Evolutionary conservation across 331 rosid genomes (phyloP).

Genomic region (Pyracantha coccinea): DNA sequence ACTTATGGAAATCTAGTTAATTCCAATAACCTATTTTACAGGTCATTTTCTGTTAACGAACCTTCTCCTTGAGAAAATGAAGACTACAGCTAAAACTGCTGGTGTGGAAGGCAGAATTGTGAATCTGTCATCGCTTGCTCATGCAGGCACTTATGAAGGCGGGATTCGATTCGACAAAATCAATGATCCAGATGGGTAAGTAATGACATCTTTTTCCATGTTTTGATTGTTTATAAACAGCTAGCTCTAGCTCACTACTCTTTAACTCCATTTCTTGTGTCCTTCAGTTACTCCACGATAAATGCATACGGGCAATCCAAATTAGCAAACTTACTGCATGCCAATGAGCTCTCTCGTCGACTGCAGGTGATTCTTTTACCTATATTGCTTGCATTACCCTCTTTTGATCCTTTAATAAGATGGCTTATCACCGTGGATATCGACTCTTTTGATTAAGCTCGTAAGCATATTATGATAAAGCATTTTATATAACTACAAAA

Average conservation of each 20-base stretch:
- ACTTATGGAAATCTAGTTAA: background rate
- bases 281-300: constrained; percentile 63
- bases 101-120: constrained; percentile 89
- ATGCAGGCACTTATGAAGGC: constrained; percentile 40
- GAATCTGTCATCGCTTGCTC: constrained; percentile 89
- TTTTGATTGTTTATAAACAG: background rate
- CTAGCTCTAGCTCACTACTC: background rate
- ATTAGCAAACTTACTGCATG: constrained; percentile 75
- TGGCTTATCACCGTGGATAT: no score
- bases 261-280: background rate
- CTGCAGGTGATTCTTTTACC: constrained; percentile 37
- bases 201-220: background rate
- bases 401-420: no score
- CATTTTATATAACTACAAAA: no score
- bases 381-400: background rate
- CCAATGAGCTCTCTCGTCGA: constrained; percentile 75
- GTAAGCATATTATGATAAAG: no score
- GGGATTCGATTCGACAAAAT: constrained; percentile 67
- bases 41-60: constrained; percentile 81
- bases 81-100: constrained; percentile 53
- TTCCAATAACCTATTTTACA: background rate
- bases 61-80: constrained; percentile 83
- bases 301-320: constrained; percentile 91
- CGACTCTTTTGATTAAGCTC: no score
- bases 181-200: constrained; percentile 55